Evolutionary conservation across 257 asterid species (phyloP), one percentile per base, ranked within the genome.

Genomic region (Fraxinus pennsylvanica): DNA sequence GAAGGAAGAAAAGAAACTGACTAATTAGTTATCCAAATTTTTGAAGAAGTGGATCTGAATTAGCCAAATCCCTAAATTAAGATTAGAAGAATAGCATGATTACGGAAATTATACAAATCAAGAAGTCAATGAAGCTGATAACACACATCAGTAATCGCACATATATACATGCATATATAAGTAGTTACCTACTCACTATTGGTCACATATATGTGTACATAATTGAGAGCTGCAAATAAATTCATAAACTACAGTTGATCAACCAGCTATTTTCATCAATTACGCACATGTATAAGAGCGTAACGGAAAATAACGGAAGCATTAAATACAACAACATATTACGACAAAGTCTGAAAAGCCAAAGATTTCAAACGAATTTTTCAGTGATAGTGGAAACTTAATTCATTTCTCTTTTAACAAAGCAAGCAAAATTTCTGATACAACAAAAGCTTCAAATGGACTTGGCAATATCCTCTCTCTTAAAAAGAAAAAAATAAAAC

Each of bases 391-490:
- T 22, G 21, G 15, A 21, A 63, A 63, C 9, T 52, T 6, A 52
- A 25, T 25, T 21, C 68, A 9, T 21, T 6, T 22, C 17, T 63
- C 3, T 5, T 57, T 63, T 9, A 22, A 63, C 67, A 15, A 36
- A 13, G 71, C 68, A 29, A 57, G 57, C 2, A 72, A 13, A 30
- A 61, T 3, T 1, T 29, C n/a, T n/a, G 1, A 65, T 71, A 27
- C 30, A 63, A 33, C 36, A 41, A 25, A 71, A 13, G 35, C 70
- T 57, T 59, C 65, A 72, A 21, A 54, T n/a, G 73, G 68, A 72
- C 70, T 21, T 39, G 22, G 47, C 14, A 41, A 9, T 9, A 41
- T 9, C 47, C 47, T 9, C 13, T 5, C 3, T 32, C 5, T 32
- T 35, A 32, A 32, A 32, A 32, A 32, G 39, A 38, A 6, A 38